Base-by-base conservation (phyloP, 805 yeast genomes). In the Priceomyces fermenticarens region DNA sequence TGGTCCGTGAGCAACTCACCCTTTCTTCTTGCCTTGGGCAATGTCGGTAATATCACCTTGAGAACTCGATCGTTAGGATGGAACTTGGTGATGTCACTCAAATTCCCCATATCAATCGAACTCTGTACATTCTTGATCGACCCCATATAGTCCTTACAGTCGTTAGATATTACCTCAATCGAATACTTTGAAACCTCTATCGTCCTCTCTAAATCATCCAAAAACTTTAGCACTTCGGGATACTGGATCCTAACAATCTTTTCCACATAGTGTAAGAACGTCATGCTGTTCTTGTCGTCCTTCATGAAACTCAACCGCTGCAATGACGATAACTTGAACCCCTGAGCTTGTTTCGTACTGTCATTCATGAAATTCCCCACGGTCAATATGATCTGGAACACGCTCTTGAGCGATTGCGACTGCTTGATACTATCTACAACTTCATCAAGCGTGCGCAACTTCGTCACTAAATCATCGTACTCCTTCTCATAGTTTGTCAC, bases 361-460 rank as follows among this genome's bases (percentile, higher is more conserved):
- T 83, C 88, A 56, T 85, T 85, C 93, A 85, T 85, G 51, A 77
- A 84, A 52, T 85, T 85, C 46, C 93, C 95, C 42, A 85, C 78
- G 10, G 81, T 80, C 48, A 83, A 76, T 45, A 85, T 82, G 32
- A 85, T 77, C 46, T 77, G 80, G 44, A 85, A 73, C 2, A 85
- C 75, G 39, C 72, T 70, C 46, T 78, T 72, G 53, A 85, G 71
- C 30, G 78, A 72, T 12, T 67, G 52, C 0, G 88, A 83, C 10
- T 67, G 62, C 39, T 66, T 70, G 16, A 85, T 65, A 23, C 74
- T 68, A 25, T 70, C 76, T 15, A 81, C 72, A 0, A 85, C 83
- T 36, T 70, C 75, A 51, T 84, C 89, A 31, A 85, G 64, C 10
- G 72, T 57, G 42, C 77, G 71, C 49, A 85, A 60, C 50, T 82